phyloP scores from a whole-genome alignment of 768 basidiomycete species.

The Agrocybe pediades region DNA sequence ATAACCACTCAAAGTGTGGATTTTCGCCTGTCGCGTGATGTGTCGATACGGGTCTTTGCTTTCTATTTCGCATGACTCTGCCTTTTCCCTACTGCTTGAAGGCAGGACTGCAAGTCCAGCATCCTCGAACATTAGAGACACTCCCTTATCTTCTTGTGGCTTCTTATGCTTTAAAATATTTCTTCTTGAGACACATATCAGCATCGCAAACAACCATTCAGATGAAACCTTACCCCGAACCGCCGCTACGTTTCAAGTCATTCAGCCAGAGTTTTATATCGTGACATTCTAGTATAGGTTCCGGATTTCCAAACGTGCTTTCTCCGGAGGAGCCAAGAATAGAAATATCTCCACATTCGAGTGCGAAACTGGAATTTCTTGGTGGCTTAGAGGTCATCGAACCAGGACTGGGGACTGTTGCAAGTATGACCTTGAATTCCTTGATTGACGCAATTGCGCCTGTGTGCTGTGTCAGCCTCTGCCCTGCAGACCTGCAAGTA shows the following conservation, averaged over 20 bases:
- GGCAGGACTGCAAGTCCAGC: no score
- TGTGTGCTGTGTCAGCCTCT: conserved; percentile 45
- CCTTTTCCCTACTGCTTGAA: no score
- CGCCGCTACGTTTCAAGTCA: conserved; percentile 57
- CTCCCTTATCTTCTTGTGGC: conserved; percentile 8
- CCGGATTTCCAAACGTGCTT: conserved; percentile 52
- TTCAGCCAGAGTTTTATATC: conserved; percentile 53
- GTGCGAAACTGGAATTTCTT: conserved; percentile 40
- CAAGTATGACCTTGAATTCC: conserved; percentile 50
- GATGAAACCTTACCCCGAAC: conserved; percentile 54
- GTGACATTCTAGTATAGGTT: conserved; percentile 40
- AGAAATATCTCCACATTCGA: conserved; percentile 52
- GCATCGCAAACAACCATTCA: neutral
- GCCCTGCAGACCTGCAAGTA: conserved; percentile 10
- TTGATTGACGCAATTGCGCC: conserved; percentile 50
- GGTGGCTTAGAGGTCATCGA: conserved; percentile 45
- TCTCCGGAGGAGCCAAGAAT: conserved; percentile 46
- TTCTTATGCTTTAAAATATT: conserved; percentile 27
- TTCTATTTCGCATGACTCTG: no score
- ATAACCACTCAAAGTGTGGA: no score
- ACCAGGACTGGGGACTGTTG: conserved; percentile 58
- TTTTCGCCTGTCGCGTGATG: no score
- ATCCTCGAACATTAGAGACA: no score
- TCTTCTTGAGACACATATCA: conserved; percentile 40
- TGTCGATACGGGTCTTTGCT: no score